A percentile compares a stretch with the other conserved stretches of the same genome.
phyloP scores from a whole-genome alignment of 768 basidiomycete species.

The Suillus variegatus region DNA sequence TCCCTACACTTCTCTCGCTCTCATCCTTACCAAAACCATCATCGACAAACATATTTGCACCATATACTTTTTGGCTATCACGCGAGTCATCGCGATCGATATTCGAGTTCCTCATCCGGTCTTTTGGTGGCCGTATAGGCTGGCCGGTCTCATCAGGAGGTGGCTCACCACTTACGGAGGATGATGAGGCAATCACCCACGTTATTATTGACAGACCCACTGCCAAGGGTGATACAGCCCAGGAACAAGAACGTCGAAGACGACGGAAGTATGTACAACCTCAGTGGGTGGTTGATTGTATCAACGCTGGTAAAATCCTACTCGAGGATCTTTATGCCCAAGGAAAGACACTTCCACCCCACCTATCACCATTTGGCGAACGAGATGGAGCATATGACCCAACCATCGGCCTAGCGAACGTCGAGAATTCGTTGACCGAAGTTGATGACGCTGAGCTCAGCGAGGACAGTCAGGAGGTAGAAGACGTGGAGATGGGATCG shows the following conservation, averaged over 20 bases:
- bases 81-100: constrained; percentile 89
- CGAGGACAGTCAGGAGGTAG: constrained; percentile 32
- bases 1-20: constrained; percentile 72
- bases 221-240: constrained; percentile 51
- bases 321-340: constrained; percentile 85
- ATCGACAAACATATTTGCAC: constrained; percentile 70
- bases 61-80: constrained; percentile 91
- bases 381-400: constrained; percentile 78
- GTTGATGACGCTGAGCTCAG: constrained; percentile 34
- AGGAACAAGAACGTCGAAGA: constrained; percentile 60
- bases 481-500: constrained; percentile 16
- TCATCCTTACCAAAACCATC: constrained; percentile 58
- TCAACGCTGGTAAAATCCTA: constrained; percentile 84
- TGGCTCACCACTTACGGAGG: constrained; percentile 78
- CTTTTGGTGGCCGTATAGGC: constrained; percentile 90
- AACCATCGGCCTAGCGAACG: constrained; percentile 32
- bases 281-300: constrained; percentile 96
- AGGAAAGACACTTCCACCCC: constrained; percentile 87
- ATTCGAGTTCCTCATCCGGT: constrained; percentile 92
- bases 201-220: constrained; percentile 91
- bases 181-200: constrained; percentile 87
- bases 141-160: constrained; percentile 83
- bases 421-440: constrained; percentile 28
- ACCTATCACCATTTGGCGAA: constrained; percentile 94
- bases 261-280: constrained; percentile 92